phyloP scores from a whole-genome alignment of 768 basidiomycete genomes.

The Agrocybe pediades region DNA sequence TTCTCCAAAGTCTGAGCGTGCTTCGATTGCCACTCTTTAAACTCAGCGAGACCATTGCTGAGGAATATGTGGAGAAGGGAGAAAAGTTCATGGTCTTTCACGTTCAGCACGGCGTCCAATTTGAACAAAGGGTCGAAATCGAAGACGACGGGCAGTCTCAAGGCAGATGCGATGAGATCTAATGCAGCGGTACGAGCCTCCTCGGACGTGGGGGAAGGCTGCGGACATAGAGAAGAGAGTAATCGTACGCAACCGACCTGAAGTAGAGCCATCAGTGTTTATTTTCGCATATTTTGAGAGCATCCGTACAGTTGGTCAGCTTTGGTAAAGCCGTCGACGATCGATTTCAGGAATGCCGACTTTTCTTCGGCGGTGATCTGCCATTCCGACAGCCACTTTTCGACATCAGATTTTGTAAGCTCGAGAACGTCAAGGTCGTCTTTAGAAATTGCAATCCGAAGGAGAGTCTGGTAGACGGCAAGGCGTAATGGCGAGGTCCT shows the following conservation, averaged over 20 bases:
- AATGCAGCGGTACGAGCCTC: slow-evolving; percentile 54
- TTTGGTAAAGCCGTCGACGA: slow-evolving; percentile 61
- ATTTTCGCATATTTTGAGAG: not conserved
- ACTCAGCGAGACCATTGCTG: slow-evolving; percentile 61
- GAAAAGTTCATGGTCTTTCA: slow-evolving; percentile 72
- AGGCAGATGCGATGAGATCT: slow-evolving; percentile 61
- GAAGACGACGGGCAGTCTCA: slow-evolving; percentile 68
- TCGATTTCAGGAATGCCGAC: slow-evolving; percentile 61
- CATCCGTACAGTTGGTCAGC: slow-evolving; percentile 54
- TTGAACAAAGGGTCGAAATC: slow-evolving; percentile 84
- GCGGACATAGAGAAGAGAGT: slow-evolving; percentile 60
- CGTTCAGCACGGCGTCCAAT: slow-evolving; percentile 66
- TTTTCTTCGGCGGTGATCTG: slow-evolving; percentile 63
- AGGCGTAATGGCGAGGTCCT: slow-evolving; percentile 65
- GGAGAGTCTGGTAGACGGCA: slow-evolving; percentile 60
- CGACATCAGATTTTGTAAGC: slow-evolving; percentile 60
- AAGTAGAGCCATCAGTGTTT: not conserved
- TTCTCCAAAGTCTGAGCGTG: slow-evolving; percentile 53
- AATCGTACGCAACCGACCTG: slow-evolving; percentile 69
- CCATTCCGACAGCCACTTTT: slow-evolving; percentile 82
- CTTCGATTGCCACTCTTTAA: slow-evolving; percentile 56
- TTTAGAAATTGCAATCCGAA: slow-evolving; percentile 59
- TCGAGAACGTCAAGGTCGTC: slow-evolving; percentile 65
- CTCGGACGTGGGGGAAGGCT: slow-evolving; percentile 57
- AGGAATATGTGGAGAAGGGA: slow-evolving; percentile 77